Evolutionary conservation across 257 asterid species (phyloP).

Genomic region (Cruciata laevipes): DNA sequence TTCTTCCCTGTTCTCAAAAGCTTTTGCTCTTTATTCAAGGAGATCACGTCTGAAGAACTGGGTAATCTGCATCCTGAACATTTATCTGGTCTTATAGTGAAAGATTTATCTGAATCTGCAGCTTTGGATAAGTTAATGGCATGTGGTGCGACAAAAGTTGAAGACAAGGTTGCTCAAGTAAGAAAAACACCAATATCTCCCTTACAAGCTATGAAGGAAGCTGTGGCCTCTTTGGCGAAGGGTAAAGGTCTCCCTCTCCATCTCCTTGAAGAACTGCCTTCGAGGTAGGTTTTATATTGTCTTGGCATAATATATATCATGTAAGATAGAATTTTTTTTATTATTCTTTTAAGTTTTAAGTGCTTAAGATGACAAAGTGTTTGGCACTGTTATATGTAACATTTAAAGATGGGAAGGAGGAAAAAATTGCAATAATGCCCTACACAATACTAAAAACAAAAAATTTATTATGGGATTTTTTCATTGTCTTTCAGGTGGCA

Average conservation of each 20-base stretch:
- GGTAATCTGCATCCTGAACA: constrained; percentile 28
- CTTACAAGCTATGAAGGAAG: constrained; percentile 66
- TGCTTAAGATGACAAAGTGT: background rate
- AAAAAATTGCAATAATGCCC: background rate
- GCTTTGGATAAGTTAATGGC: constrained; percentile 52
- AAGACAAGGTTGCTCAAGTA: constrained; percentile 52
- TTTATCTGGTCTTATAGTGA: constrained; percentile 24
- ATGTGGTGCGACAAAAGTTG: constrained; percentile 54
- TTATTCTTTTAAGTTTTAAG: background rate
- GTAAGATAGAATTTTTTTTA: background rate
- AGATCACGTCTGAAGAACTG: constrained; percentile 22
- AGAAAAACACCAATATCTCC: constrained; percentile 64
- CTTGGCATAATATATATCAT: background rate
- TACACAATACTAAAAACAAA: background rate
- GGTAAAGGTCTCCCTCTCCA: constrained; percentile 44
- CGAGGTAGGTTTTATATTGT: constrained; percentile 45
- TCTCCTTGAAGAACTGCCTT: constrained; percentile 72
- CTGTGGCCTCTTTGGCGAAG: constrained; percentile 49
- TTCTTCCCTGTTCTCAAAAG: constrained; percentile 67
- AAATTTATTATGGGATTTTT: background rate
- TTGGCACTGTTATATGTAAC: background rate
- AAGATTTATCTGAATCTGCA: constrained; percentile 44
- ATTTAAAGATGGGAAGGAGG: background rate
- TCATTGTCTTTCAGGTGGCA: constrained; percentile 67
- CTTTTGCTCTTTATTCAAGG: constrained; percentile 42